phyloP scores from a whole-genome alignment of 192 early-diverging fungal species.

The Coemansia biformis region DNA sequence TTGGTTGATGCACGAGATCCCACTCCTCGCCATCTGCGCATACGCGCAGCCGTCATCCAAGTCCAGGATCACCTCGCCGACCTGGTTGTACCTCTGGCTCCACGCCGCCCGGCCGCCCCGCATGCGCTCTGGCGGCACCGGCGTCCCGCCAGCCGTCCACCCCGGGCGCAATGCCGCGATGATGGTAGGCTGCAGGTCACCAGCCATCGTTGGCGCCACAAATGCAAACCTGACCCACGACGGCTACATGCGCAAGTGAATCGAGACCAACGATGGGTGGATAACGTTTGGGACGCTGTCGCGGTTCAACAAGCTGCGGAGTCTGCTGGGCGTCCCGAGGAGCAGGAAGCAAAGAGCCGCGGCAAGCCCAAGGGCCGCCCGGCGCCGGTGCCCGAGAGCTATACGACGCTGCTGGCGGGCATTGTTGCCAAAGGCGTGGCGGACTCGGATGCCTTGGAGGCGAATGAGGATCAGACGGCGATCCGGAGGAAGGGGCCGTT shows the following conservation, averaged over 20 bases:
- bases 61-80: no score
- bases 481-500: constrained; percentile 29
- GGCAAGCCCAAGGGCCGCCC: constrained; percentile 6
- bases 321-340: constrained; percentile 33
- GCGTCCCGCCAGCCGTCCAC: no score
- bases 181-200: no score
- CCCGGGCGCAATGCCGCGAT: no score
- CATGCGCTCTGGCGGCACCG: no score
- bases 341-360: neutral
- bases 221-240: constrained; percentile 50
- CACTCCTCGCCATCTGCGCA: no score
- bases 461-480: constrained; percentile 32
- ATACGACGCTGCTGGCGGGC: constrained; percentile 15
- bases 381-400: constrained; percentile 9
- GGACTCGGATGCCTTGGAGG: constrained; percentile 21
- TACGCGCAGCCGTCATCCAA: no score
- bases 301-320: constrained; percentile 45
- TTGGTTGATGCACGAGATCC: no score
- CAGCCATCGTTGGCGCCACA: no score
- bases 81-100: no score
- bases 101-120: no score
- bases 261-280: constrained; percentile 37
- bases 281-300: constrained; percentile 20
- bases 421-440: constrained; percentile 17
- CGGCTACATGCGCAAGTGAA: constrained; percentile 34